phyloP scores from a whole-genome alignment of 441 rosid genomes.

The Populus hybrid region DNA sequence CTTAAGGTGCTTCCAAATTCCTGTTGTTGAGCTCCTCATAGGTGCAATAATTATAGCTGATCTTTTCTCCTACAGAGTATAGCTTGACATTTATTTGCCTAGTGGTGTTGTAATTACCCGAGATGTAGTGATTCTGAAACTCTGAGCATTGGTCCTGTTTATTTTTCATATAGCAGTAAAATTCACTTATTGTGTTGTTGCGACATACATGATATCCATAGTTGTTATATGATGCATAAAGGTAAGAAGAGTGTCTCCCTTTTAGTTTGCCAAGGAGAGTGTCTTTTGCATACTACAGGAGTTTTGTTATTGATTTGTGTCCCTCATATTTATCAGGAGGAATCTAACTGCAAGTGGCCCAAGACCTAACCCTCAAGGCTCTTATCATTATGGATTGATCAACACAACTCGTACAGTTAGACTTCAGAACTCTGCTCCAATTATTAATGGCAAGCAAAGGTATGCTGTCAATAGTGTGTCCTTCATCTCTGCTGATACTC shows the following conservation, averaged over 20 bases:
- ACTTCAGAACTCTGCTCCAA: conserved; percentile 52
- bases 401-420: conserved; percentile 48
- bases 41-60: not conserved
- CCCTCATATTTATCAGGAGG: conserved; percentile 29
- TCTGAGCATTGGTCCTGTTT: not conserved
- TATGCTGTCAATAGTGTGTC: conserved; percentile 72
- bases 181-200: not conserved
- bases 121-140: not conserved
- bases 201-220: not conserved
- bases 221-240: not conserved
- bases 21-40: not conserved
- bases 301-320: not conserved
- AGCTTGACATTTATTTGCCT: not conserved
- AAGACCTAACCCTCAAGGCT: conserved; percentile 82
- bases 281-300: not conserved
- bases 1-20: conserved; percentile 37
- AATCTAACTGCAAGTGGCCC: conserved; percentile 76
- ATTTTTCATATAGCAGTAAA: not conserved
- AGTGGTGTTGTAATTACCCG: not conserved
- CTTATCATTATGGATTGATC: conserved; percentile 73
- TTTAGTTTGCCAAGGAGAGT: not conserved
- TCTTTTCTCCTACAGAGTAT: not conserved
- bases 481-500: conserved; percentile 63
- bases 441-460: conserved; percentile 63
- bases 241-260: not conserved